Percentiles rank a stretch among this genome's conserved stretches.
phyloP scores from a whole-genome alignment of 1,139 yeast species.

The Geotrichum phurueaensis region DNA sequence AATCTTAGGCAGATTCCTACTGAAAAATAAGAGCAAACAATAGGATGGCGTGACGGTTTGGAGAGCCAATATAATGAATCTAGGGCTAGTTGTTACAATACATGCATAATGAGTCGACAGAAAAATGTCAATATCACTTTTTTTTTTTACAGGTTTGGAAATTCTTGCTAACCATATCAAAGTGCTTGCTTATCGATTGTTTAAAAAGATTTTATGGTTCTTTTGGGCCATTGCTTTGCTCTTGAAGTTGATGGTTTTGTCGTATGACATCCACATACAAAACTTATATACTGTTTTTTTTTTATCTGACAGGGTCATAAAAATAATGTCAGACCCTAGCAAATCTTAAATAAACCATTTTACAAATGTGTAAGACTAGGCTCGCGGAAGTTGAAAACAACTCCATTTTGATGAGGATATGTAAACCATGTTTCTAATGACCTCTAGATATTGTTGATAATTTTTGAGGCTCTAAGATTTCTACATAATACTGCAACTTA shows the following conservation, averaged over 20 bases:
- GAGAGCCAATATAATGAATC: not conserved
- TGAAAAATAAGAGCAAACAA: not conserved
- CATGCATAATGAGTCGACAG: not conserved
- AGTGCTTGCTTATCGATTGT: not conserved
- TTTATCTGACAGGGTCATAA: not conserved
- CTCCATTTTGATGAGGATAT: too few species aligned
- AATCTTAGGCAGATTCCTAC: not conserved
- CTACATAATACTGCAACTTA: not conserved
- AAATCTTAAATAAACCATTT: too few species aligned
- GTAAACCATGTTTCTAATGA: not conserved
- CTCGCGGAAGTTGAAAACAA: too few species aligned
- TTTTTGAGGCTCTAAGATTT: not conserved
- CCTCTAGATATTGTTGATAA: not conserved
- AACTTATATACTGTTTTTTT: not conserved
- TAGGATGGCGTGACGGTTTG: not conserved
- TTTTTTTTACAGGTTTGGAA: too few species aligned
- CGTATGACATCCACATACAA: too few species aligned
- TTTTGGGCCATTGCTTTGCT: not conserved
- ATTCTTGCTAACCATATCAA: not conserved
- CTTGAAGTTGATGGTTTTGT: not conserved
- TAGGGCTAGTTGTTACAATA: not conserved
- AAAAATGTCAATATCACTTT: not conserved
- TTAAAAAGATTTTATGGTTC: not conserved
- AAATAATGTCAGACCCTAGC: too few species aligned
- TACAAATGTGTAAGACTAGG: too few species aligned